A percentile compares a stretch with the other conserved stretches of the same genome.
Evolutionary conservation across 192 early-diverging fungal genomes (phyloP).

Genomic region (Podila minutissima): DNA sequence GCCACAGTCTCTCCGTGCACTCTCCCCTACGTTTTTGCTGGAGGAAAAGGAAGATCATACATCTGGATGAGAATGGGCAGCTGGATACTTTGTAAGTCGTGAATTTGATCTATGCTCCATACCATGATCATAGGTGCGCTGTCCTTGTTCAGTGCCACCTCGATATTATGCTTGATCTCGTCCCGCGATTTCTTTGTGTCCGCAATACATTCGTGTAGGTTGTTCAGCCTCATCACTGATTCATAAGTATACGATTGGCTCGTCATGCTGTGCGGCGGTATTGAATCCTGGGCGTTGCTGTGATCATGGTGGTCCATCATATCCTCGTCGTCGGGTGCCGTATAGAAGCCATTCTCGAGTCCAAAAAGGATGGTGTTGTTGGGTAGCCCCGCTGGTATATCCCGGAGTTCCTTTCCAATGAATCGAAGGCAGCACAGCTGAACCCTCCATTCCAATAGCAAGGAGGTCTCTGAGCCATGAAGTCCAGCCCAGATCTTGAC

Average conservation of each 20-base stretch:
- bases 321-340: constrained; percentile 57
- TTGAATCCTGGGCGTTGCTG: neutral
- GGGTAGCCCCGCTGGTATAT: constrained; percentile 40
- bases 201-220: constrained; percentile 52
- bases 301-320: constrained; percentile 12
- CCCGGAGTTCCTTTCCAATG: constrained; percentile 55
- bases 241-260: constrained; percentile 65
- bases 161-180: constrained; percentile 55
- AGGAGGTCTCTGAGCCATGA: constrained; percentile 18
- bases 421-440: constrained; percentile 53
- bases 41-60: neutral
- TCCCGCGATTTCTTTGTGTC: constrained; percentile 55
- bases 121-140: constrained; percentile 49
- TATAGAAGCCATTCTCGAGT: constrained; percentile 59
- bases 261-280: constrained; percentile 5
- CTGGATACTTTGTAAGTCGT: neutral
- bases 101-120: neutral
- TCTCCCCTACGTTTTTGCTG: constrained; percentile 53
- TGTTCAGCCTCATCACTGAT: constrained; percentile 57
- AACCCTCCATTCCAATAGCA: constrained; percentile 60
- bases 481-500: constrained; percentile 38
- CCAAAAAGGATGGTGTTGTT: constrained; percentile 59
- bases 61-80: neutral
- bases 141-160: constrained; percentile 45
- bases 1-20: constrained; percentile 39